phyloP scores from a whole-genome alignment of 208 protist species.

The Trypanosoma mega region DNA sequence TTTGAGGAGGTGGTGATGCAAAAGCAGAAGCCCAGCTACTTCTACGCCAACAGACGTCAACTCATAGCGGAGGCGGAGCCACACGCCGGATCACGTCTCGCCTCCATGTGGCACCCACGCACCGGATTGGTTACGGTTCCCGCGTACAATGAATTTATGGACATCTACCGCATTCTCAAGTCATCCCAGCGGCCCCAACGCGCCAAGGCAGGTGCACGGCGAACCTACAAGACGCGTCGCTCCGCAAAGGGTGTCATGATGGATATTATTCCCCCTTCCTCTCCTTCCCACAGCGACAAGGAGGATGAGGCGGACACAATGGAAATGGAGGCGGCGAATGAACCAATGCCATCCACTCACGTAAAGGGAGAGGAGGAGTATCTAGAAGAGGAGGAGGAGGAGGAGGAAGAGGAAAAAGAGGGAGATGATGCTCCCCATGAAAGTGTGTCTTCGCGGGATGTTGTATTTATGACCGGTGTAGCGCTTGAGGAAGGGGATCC shows the following conservation, averaged over 20 bases:
- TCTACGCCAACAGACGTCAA: slow-evolving; percentile 50
- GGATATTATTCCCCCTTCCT: too few relatives aligned
- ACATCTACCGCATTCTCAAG: slow-evolving; percentile 64
- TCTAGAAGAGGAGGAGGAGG: background rate
- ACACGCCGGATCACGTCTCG: background rate
- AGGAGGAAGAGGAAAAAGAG: background rate
- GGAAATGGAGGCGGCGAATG: too few relatives aligned
- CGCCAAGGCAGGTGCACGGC: background rate
- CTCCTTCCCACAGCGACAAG: too few relatives aligned
- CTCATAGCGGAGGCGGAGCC: slow-evolving; percentile 22
- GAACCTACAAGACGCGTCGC: too few relatives aligned
- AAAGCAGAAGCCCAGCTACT: slow-evolving; percentile 58
- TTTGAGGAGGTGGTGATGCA: slow-evolving; percentile 58
- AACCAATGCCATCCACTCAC: background rate
- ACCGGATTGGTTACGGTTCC: slow-evolving; percentile 77
- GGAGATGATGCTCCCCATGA: background rate
- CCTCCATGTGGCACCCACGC: slow-evolving; percentile 23
- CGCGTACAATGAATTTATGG: slow-evolving; percentile 85
- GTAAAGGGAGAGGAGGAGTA: slow-evolving; percentile 10
- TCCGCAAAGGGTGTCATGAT: too few relatives aligned
- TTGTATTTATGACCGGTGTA: slow-evolving; percentile 34
- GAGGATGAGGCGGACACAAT: background rate
- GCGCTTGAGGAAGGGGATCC: slow-evolving; percentile 5
- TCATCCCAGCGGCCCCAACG: background rate
- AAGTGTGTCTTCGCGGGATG: slow-evolving; percentile 13